These are phyloP conservation scores for Fusarium burgessii DNA, from an alignment of 2,329 filamentous ascomycete species.

Conservation along the genomic window DNA sequence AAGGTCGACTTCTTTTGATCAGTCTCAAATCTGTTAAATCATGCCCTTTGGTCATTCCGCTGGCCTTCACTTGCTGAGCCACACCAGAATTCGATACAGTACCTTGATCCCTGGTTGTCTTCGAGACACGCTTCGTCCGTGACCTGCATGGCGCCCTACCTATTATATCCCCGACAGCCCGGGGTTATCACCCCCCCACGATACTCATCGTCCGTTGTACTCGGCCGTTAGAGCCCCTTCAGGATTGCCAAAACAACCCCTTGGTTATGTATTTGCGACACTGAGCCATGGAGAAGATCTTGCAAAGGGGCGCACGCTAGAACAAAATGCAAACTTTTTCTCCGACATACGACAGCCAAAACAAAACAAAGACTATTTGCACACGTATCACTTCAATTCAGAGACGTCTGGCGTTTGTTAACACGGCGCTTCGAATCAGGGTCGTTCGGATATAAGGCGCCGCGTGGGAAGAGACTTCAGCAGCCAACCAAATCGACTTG, in stretches of 20 bases:
- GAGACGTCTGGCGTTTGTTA: constrained; percentile 14
- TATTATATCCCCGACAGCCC: constrained; percentile 31
- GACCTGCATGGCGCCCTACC: constrained; percentile 34
- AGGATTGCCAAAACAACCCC: constrained; percentile 42
- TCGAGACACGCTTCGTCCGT: constrained; percentile 42
- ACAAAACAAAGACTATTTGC: constrained; percentile 7
- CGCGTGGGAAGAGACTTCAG: constrained; percentile 15
- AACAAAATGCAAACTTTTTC: constrained; percentile 21
- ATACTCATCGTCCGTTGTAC: constrained; percentile 31
- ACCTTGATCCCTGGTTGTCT: constrained; percentile 31
- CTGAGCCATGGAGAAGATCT: constrained; percentile 7
- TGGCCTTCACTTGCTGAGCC: constrained; percentile 25
- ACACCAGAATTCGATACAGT: constrained; percentile 45
- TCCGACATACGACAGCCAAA: constrained; percentile 8
- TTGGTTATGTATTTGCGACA: constrained; percentile 20
- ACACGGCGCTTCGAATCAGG: constrained; percentile 34
- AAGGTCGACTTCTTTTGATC: constrained; percentile 30
- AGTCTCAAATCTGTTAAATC: constrained; percentile 18
- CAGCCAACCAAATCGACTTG: constrained; percentile 36
- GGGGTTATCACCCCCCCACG: constrained; percentile 32
- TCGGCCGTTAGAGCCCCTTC: constrained; percentile 39
- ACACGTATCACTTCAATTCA: constrained; percentile 10
- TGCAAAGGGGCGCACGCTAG: constrained; percentile 4
- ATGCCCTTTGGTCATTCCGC: constrained; percentile 1
- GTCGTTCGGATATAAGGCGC: constrained; percentile 20